These are phyloP conservation scores for Hymenoscyphus occultus DNA, from an alignment of 2,329 filamentous ascomycete species.

Conservation along the genomic window DNA sequence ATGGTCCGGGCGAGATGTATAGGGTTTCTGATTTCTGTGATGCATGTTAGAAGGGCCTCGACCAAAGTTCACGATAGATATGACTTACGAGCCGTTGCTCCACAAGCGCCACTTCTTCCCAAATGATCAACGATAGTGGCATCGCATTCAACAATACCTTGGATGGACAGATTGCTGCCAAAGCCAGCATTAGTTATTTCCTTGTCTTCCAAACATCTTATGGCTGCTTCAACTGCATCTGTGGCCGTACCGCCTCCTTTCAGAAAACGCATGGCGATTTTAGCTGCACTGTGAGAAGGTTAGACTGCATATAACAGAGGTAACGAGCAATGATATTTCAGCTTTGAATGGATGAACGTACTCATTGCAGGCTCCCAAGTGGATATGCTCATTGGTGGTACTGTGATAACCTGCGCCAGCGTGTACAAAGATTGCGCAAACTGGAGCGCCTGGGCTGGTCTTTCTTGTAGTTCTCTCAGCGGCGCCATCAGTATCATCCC, in stretches of 20 bases:
- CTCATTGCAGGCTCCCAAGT: slow-evolving; percentile 86
- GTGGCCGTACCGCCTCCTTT: slow-evolving; percentile 75
- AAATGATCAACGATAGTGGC: slow-evolving; percentile 88
- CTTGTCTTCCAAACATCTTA: slow-evolving; percentile 84
- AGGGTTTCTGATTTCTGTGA: slow-evolving; percentile 82
- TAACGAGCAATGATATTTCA: slow-evolving; percentile 5
- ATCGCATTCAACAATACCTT: slow-evolving; percentile 91
- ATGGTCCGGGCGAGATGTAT: slow-evolving; percentile 83
- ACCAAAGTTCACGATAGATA: background rate
- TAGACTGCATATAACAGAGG: slow-evolving; percentile 3
- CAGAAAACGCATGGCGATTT: slow-evolving; percentile 76
- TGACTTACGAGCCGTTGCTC: slow-evolving; percentile 79
- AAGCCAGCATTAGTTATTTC: slow-evolving; percentile 97
- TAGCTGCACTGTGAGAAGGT: slow-evolving; percentile 63
- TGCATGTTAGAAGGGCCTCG: background rate
- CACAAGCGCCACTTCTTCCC: slow-evolving; percentile 88
- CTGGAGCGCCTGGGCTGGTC: slow-evolving; percentile 26
- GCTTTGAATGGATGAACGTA: slow-evolving; percentile 47
- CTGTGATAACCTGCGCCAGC: slow-evolving; percentile 95
- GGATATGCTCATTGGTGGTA: slow-evolving; percentile 75
- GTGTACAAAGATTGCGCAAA: slow-evolving; percentile 87
- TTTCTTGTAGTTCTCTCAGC: slow-evolving; percentile 27
- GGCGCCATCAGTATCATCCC: slow-evolving; percentile 36
- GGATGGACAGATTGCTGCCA: slow-evolving; percentile 89
- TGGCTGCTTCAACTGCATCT: slow-evolving; percentile 85